Base-by-base conservation (phyloP, 768 basidiomycete species). In the Saitozyma podzolica region DNA sequence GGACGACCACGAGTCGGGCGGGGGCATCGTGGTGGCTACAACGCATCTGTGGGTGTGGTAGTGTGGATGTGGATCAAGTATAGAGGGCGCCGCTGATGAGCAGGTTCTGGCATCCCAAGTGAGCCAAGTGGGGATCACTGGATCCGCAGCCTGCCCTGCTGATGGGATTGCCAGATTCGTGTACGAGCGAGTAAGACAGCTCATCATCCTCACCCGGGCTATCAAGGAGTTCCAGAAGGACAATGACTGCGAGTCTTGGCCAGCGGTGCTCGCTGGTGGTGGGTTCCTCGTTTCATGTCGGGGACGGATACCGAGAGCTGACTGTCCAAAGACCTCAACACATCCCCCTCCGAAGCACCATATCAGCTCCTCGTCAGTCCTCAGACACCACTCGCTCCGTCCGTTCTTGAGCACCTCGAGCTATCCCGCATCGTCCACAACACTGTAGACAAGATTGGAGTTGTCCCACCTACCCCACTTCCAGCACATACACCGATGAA, bases 21-120 rank as follows among this genome's bases (percentile, higher is more conserved):
- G 45, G 29, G 91, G 92, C 5, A 78, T 91, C 41, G 80, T 95
- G 47, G 81, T 94, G 13, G 91, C 86, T 3, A 96, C 94, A 0
- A 93, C 93, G 0, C 94, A 97, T 81, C 82, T 95, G 20, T 74
- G 51, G 71, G 74, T 67, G 11, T 37, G 20, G 37, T 16, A 6
- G 14, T 17, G 11, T 48, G 8, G 14, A 20, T 17, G 11, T 48
- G 8, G 14, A 20, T 47, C 41, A n/a, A 47, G n/a, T 29, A 29
- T 5, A 5, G 29, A 3, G 11, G 47, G 17, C 13, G 40, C 9
- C 14, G 40, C 50, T 61, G 50, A 58, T 45, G 14, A 20, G 6
- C 8, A 79, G 79, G 37, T 97, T 96, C 78, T 97, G 94, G 94
- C 92, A 95, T 80, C 92, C 92, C 6, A 85, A 84, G 87, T 92